Base-by-base conservation (phyloP, 352 stramenopile genomes). In the Phytopythium cucurbitacearum region DNA sequence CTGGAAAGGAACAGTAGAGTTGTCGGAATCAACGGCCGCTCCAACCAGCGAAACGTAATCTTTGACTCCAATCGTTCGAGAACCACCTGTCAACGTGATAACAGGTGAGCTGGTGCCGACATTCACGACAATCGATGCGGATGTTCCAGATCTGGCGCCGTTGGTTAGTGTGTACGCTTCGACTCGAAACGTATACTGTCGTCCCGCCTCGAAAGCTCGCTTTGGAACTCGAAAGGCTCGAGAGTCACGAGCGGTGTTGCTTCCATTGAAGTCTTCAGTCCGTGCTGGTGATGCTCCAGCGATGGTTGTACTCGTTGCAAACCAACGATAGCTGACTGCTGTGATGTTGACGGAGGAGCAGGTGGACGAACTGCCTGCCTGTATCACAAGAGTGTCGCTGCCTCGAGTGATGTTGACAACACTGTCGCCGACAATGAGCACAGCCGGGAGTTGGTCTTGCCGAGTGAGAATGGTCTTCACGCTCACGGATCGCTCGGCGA, bases 201-300 rank as follows among this genome's bases (percentile, higher is more conserved):
- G 62, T 2, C 65, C 69, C 5, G 62, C 59, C 13, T 68, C 52
- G 0, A 92, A 52, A 7, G 58, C 47, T 4, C 71, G 63, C 2
- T 73, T 62, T 0, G 67, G 46, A 0, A 90, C 48, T 12, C 66
- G 73, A 43, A 89, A 92, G 5, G 80, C 59, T 10, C 77, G 73
- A 4, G 81, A 77, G 40, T 90, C 76, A 42, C 73, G 70, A n/a
- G 79, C 81, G 0, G 61, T 68, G 46, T 90, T 89, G 28, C 60
- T 68, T 8, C 65, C 58, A 28, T 67, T 81, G 15, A 87, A 58
- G 15, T 79, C 59, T 33, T 78, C 60, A 11, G 42, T 55, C 3
- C 45, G 34, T 8, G 51, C 37, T 13, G 64, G 50, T 5, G 33
- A 40, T 11, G 53, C 32, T 4, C 51, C 51, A 5, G 58, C 51